Base-by-base conservation (phyloP, 2,329 filamentous ascomycete species). In the Cladosporium sp. region DNA sequence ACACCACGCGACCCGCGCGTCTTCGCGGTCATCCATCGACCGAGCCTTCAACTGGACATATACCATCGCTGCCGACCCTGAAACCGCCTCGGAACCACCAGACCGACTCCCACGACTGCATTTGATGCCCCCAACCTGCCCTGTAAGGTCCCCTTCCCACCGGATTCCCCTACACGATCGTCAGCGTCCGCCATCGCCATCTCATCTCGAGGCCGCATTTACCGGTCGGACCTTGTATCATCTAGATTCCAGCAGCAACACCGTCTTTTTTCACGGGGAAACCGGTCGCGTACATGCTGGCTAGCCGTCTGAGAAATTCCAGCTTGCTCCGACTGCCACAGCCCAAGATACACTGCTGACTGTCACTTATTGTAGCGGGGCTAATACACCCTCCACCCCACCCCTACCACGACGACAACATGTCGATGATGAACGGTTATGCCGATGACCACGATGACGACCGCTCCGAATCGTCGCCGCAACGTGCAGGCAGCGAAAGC, bases 361-460 rank as follows among this genome's bases (percentile, higher is more conserved):
- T 60, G 65, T 69, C 63, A 68, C 55, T 53, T 50, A 55, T 53
- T 58, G 56, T 58, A 81, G 78, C 77, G 73, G 77, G 77, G 77
- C 82, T 78, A 77, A 76, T 78, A 75, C 72, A 76, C 71, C 78
- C 79, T 72, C 75, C 76, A 70, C 77, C 76, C 73, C 78, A 75
- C 66, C 82, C 85, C 75, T 67, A 69, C 62, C 41, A 56, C 50
- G 48, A 54, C 32, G 55, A 58, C 57, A 60, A 63, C 62, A 75
- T 82, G 70, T 77, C 80, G 71, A 75, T 82, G 64, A 76, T 78
- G 63, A 87, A 89, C 71, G 85, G 85, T 65, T 79, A 84, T 69
- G 65, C 74, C 61, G 79, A 80, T 65, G 77, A 80, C 59, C 69
- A 72, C 57, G 70, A 75, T 57, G 73, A 75, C 59, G 70, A 75